Conservation (phyloP, 1,139 yeast genomes). For the Pichia sp. region DNA sequence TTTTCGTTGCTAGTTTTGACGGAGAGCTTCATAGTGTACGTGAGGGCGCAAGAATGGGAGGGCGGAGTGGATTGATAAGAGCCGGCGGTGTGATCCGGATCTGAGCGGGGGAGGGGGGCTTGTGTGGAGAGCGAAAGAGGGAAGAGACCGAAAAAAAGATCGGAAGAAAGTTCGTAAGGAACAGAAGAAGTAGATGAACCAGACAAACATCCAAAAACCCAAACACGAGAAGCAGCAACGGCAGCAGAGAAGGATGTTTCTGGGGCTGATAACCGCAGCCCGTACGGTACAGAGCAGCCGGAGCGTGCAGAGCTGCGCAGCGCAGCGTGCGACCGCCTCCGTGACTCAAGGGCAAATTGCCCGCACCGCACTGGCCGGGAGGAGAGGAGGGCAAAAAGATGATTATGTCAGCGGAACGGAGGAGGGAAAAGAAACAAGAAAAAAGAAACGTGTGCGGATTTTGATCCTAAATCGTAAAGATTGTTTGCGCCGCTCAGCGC, state of each 20-base stretch:
- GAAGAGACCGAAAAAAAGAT: too few relatives aligned
- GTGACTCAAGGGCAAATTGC: slow-evolving; percentile 1
- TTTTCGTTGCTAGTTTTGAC: slow-evolving; percentile 18
- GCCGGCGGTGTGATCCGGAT: not conserved
- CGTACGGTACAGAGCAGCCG: not conserved
- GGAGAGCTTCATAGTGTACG: slow-evolving; percentile 20
- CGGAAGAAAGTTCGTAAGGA: not conserved
- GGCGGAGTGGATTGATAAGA: not conserved
- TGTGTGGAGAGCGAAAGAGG: too few relatives aligned
- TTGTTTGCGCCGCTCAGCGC: not conserved
- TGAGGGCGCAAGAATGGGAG: not conserved
- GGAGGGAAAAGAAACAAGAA: not conserved
- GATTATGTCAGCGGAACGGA: not conserved
- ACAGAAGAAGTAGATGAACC: not conserved
- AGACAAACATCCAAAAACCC: too few relatives aligned
- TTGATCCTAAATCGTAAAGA: not conserved
- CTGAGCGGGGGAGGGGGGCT: too few relatives aligned
- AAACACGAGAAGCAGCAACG: not conserved
- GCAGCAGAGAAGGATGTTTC: too few relatives aligned
- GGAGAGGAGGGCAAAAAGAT: not conserved
- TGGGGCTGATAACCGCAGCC: not conserved
- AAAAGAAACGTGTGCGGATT: too few relatives aligned
- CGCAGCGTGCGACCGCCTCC: too few relatives aligned
- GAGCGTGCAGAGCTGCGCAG: too few relatives aligned
- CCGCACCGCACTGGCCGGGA: not conserved